Base-by-base conservation (phyloP, 2,329 filamentous ascomycete genomes). In the Pseudofabraea citricarpa region DNA sequence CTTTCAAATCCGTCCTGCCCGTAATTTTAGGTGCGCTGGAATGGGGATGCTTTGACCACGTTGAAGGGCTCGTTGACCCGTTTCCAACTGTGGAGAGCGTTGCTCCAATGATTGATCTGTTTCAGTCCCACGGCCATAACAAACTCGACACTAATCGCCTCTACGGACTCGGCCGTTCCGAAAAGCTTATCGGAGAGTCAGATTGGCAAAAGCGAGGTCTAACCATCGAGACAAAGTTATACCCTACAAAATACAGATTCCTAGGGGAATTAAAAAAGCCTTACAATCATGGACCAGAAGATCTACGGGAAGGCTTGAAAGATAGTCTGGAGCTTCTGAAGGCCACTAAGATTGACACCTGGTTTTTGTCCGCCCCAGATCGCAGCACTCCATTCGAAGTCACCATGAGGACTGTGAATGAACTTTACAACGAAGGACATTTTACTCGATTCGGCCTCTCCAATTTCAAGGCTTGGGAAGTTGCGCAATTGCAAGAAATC, bases 131-230 rank as follows among this genome's bases (percentile, higher is more conserved):
- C 54, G 81, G 81, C 15, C 81, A 85, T 64, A 74, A 76, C 56
- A 83, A 87, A 53, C 60, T 87, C 41, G 83, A 87, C 57, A 86
- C 81, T 2, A 81, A 83, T 1, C 73, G 82, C 15, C 61, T 71
- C 4, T 87, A 87, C 50, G 68, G 82, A 35, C 74, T 66, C 26
- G 82, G 83, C 42, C 69, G 73, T 44, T 81, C 85, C 45, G 83
- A 87, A 57, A 74, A 70, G 13, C 27, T 31, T 31, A 12, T 31
- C 10, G 13, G 13, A 4, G 27, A 7, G 10, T 6, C 16, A 2
- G 27, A 7, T 15, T 31, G 27, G 27, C 27, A 31, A 15, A 7
- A 31, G 16, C 27, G 27, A 3, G 27, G 27, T 5, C 13, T 31
- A 4, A 5, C 16, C 9, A 31, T 31, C 13, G 27, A 31, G 13